Evolutionary conservation across 164 flowering plant genomes (phyloP).

Genomic region (Nymphaea thermarum): DNA sequence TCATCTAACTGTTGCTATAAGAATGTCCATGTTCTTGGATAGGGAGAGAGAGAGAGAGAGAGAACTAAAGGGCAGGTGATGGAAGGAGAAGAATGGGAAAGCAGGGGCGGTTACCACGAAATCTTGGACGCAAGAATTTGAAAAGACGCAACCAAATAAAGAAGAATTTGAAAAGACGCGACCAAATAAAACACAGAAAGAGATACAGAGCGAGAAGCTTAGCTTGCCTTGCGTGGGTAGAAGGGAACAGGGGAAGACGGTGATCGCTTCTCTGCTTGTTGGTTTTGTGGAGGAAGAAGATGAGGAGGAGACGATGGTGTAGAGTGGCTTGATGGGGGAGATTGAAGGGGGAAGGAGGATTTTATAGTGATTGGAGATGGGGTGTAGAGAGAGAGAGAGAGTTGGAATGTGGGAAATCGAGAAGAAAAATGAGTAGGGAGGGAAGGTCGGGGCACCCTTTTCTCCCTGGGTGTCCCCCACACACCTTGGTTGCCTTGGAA

Average conservation of each 20-base stretch:
- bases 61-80: conserved; percentile 5
- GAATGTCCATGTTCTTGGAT: no score
- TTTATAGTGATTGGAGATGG: neutral
- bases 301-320: neutral
- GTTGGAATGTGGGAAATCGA: neutral
- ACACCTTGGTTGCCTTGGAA: neutral
- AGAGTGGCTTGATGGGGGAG: neutral
- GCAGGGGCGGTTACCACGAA: no score
- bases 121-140: neutral
- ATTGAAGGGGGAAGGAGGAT: neutral
- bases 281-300: no score
- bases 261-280: neutral
- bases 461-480: neutral
- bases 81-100: no score
- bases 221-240: neutral
- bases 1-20: no score
- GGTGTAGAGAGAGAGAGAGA: neutral
- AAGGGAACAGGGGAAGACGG: neutral
- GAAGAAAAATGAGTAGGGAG: neutral
- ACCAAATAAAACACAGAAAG: neutral
- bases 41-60: conserved; percentile 5
- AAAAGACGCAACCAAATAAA: neutral
- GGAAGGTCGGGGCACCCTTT: neutral
- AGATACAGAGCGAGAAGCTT: neutral
- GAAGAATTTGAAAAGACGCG: no score